Conservation (phyloP, 78 protist genomes). For the Neovahlkampfia damariscottae region DNA sequence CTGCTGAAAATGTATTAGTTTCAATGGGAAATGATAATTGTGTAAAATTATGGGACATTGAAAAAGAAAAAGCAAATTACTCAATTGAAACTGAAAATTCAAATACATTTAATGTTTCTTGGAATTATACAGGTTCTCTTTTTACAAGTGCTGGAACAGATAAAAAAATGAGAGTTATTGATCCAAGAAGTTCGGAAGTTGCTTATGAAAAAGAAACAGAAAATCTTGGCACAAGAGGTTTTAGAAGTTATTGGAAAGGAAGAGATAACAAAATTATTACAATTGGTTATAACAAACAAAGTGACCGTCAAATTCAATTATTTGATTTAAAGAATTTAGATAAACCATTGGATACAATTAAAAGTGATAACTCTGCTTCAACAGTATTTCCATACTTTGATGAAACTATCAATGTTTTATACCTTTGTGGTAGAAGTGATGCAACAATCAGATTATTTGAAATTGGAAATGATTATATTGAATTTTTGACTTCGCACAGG, state of each 20-base stretch:
- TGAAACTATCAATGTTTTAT: constrained; percentile 54
- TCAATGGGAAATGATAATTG: constrained; percentile 50
- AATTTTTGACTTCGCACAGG: too few species aligned
- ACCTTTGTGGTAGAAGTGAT: constrained; percentile 66
- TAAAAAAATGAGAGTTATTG: constrained; percentile 79
- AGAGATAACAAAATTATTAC: constrained; percentile 55
- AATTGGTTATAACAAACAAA: constrained; percentile 69
- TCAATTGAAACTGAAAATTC: constrained; percentile 50
- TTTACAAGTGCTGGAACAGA: constrained; percentile 75
- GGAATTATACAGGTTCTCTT: constrained; percentile 76
- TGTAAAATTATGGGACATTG: constrained; percentile 82
- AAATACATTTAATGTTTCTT: constrained; percentile 41
- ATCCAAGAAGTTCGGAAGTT: constrained; percentile 55
- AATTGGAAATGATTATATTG: constrained; percentile 28
- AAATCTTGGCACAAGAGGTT: constrained; percentile 78
- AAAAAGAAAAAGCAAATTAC: constrained; percentile 37
- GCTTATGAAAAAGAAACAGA: constrained; percentile 48
- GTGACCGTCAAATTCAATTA: constrained; percentile 55
- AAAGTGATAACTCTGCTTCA: constrained; percentile 36
- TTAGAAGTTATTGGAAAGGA: constrained; percentile 64
- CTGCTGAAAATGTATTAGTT: constrained; percentile 78
- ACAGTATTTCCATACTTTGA: constrained; percentile 60
- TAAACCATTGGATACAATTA: constrained; percentile 7
- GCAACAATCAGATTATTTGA: constrained; percentile 54
- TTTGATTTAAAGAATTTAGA: constrained; percentile 22